A percentile compares a stretch with the other conserved stretches of the same genome.
Conservation (phyloP, 2,329 filamentous ascomycete species). For the Zymoseptoria tritici region DNA sequence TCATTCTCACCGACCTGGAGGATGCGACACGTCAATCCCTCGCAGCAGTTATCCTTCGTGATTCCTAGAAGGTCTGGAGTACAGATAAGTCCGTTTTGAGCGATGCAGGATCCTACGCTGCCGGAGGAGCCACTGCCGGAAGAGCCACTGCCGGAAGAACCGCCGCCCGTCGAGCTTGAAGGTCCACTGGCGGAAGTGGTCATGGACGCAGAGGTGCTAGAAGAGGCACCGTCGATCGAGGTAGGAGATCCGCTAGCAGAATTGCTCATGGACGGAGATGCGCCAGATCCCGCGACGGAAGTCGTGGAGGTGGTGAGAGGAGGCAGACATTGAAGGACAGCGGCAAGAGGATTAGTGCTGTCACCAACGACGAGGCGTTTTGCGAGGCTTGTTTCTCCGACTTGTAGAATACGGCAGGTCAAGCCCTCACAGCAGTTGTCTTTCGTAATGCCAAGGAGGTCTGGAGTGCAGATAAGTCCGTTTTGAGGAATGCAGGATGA, state of each 20-base stretch:
- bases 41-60: background rate
- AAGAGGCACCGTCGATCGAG: background rate
- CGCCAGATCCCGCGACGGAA: background rate
- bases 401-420: constrained; percentile 2
- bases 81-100: background rate
- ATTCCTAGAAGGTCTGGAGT: background rate
- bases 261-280: background rate
- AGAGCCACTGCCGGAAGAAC: background rate
- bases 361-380: background rate
- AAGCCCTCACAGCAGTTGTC: background rate
- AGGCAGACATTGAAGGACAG: background rate
- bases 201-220: no score
- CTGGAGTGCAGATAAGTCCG: background rate
- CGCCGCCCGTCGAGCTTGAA: background rate
- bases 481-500: background rate
- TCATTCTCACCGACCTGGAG: background rate
- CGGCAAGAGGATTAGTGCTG: background rate
- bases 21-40: background rate
- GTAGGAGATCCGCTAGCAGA: background rate
- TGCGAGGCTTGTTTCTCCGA: background rate
- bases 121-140: background rate
- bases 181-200: no score
- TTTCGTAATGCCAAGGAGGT: background rate
- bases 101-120: background rate
- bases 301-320: background rate